A percentile compares a stretch with the other conserved stretches of the same genome.
phyloP scores from a whole-genome alignment of 1,284 basidiomycete species.

The Peniophora sp. region DNA sequence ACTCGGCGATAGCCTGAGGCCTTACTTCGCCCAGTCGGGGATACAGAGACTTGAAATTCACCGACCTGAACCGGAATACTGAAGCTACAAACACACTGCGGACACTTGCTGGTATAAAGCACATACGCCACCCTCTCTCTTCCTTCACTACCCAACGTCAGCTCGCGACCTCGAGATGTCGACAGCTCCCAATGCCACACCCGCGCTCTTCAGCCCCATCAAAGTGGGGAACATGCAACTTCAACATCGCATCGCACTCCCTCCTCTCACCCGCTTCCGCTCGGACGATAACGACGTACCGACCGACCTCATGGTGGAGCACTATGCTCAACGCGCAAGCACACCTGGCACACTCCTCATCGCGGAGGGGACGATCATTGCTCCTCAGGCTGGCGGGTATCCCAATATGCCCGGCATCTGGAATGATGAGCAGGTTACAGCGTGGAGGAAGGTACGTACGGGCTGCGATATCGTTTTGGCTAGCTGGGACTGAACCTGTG shows the following conservation, averaged over 20 bases:
- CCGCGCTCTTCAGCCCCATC: constrained; percentile 18
- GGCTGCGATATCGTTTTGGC: not conserved
- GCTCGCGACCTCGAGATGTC: too few relatives aligned
- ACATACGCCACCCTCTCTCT: too few relatives aligned
- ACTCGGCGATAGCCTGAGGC: too few relatives aligned
- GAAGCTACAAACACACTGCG: too few relatives aligned
- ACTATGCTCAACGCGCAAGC: constrained; percentile 12
- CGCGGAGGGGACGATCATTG: constrained; percentile 23
- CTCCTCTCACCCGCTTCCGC: constrained; percentile 26
- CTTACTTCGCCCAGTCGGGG: too few relatives aligned
- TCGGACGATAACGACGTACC: constrained; percentile 12
- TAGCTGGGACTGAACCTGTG: not conserved
- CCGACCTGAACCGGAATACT: too few relatives aligned
- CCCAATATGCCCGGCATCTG: constrained; percentile 18
- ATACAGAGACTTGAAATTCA: too few relatives aligned
- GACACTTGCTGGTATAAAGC: too few relatives aligned
- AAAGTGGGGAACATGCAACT: constrained; percentile 20
- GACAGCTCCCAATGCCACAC: too few relatives aligned
- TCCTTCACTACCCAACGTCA: too few relatives aligned
- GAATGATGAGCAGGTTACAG: constrained; percentile 1
- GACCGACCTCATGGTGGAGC: constrained; percentile 10
- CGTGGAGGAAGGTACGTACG: not conserved
- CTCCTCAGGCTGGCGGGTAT: constrained; percentile 10
- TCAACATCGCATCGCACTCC: constrained; percentile 21
- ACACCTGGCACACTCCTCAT: constrained; percentile 21